phyloP scores from a whole-genome alignment of 2,329 filamentous ascomycete species.

The Raffaelea deltoideospora region DNA sequence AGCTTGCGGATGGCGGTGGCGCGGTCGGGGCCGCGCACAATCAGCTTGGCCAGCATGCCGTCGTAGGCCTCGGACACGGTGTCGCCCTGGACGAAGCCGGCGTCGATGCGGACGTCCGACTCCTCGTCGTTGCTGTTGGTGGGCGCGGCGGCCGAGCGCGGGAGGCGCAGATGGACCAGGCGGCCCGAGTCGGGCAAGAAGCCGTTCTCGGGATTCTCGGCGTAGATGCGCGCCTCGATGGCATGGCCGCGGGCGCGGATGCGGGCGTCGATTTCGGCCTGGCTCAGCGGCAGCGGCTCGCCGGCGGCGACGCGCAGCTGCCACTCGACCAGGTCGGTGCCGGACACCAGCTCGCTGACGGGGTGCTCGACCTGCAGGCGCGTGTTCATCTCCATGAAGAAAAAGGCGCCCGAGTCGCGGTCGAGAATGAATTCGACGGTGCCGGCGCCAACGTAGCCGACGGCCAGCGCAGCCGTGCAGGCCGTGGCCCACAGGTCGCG shows the following conservation, averaged over 20 bases:
- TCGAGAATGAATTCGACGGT: conserved; percentile 88
- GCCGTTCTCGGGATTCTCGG: conserved; percentile 79
- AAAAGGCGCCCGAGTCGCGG: conserved; percentile 66
- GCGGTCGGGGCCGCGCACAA: conserved; percentile 68
- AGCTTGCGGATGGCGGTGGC: conserved; percentile 73
- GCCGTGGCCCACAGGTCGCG: conserved; percentile 52
- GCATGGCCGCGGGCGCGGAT: conserved; percentile 70
- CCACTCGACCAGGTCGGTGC: conserved; percentile 77
- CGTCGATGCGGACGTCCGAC: conserved; percentile 75
- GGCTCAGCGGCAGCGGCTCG: conserved; percentile 39
- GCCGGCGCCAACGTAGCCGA: conserved; percentile 77
- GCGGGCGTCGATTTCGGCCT: conserved; percentile 51
- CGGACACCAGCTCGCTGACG: conserved; percentile 60
- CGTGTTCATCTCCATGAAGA: conserved; percentile 73
- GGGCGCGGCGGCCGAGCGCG: conserved; percentile 13
- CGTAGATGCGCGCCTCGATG: conserved; percentile 93
- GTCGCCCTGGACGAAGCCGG: conserved; percentile 81
- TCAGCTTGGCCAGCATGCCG: conserved; percentile 97
- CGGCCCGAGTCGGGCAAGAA: conserved; percentile 91
- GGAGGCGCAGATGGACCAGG: conserved; percentile 66
- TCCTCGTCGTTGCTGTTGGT: conserved; percentile 17
- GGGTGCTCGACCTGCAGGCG: conserved; percentile 93
- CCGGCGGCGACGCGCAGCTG: conserved; percentile 64
- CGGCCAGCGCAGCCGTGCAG: conserved; percentile 51
- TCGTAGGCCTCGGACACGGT: conserved; percentile 92